A percentile compares a stretch with the other conserved stretches of the same genome.
Evolutionary conservation across 2,329 filamentous ascomycete species (phyloP).

Genomic region (Epichloe sylvatica): DNA sequence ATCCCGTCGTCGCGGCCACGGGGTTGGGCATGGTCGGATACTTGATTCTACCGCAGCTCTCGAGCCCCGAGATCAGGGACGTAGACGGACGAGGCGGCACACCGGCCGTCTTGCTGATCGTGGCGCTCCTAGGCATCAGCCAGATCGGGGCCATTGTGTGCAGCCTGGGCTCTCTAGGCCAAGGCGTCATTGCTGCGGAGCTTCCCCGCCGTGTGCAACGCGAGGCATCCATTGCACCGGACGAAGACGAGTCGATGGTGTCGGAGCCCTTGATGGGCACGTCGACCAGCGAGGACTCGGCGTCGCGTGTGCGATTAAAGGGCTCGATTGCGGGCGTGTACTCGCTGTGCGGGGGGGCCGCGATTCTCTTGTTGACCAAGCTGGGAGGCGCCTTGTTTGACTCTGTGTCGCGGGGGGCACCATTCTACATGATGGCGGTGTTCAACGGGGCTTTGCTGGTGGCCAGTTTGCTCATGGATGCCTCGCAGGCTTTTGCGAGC

Average conservation of each 20-base stretch:
- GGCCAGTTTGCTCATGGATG: conserved; percentile 37
- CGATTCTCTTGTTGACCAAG: conserved; percentile 85
- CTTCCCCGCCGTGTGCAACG: conserved; percentile 15
- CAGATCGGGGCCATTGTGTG: conserved; percentile 96
- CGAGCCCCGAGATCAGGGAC: conserved; percentile 59
- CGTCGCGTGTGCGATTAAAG: conserved; percentile 53
- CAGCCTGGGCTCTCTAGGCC: conserved; percentile 75
- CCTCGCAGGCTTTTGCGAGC: conserved; percentile 25
- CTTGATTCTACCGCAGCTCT: conserved; percentile 56
- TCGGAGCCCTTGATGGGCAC: conserved; percentile 26
- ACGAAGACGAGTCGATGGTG: conserved; percentile 22
- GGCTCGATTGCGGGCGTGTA: conserved; percentile 93
- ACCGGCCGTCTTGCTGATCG: conserved; percentile 58
- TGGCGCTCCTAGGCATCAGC: conserved; percentile 71
- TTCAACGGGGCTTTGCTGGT: conserved; percentile 68
- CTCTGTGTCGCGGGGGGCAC: conserved; percentile 54
- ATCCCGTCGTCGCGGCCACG: conserved; percentile 60
- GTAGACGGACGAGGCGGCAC: conserved; percentile 52
- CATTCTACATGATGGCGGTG: conserved; percentile 85
- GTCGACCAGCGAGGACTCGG: conserved; percentile 17
- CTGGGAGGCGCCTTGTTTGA: conserved; percentile 81
- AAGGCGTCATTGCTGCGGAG: conserved; percentile 53
- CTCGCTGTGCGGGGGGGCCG: conserved; percentile 75
- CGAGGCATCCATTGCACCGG: conserved; percentile 18
- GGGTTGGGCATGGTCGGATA: conserved; percentile 68